Base-by-base conservation (phyloP, 805 yeast genomes). In the Teunomyces tritomae region DNA sequence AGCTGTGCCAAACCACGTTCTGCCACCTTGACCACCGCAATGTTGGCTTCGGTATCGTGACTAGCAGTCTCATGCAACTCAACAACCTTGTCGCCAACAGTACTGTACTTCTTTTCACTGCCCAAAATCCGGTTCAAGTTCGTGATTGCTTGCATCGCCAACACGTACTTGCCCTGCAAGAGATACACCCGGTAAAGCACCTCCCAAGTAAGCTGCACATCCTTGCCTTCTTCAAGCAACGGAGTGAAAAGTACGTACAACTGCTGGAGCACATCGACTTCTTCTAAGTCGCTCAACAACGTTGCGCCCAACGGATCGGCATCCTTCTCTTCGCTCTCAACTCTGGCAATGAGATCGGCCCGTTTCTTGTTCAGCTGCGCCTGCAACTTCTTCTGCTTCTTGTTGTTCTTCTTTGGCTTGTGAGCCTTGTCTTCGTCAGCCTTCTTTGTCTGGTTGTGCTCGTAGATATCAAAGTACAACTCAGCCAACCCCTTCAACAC, bases 401-500 rank as follows among this genome's bases (percentile, higher is more conserved):
- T 83, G 29, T 29, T 17, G 10, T 11, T 30, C 46, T 58, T 57
- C 47, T 62, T 57, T 8, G 50, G 55, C 26, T 45, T 49, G 28
- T 51, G 47, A 10, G 48, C 58, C 14, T 47, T 58, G 24, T 32
- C 46, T 1, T 45, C 55, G 49, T 61, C 52, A 59, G 68, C 48
- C 56, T 60, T 49, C 5, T 49, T 56, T 7, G 24, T 43, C 44
- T 61, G 57, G 30, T 58, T 53, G 30, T 67, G 64, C 11, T 62
- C 64, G 34, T 58, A 51, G 16, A 71, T 48, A 10, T 75, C 78
- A 44, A 85, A 68, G 55, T 83, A 80, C 32, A 87, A 64, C 14
- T 74, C 67, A 26, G 84, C 67, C 30, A 89, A 78, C 1, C 94
- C 95, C 39, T 70, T 65, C 49, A 85, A 73, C 0, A 87, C 87